These are phyloP conservation scores for Gonapodya sp. DNA, from an alignment of 192 early-diverging fungal species.

Conservation along the genomic window DNA sequence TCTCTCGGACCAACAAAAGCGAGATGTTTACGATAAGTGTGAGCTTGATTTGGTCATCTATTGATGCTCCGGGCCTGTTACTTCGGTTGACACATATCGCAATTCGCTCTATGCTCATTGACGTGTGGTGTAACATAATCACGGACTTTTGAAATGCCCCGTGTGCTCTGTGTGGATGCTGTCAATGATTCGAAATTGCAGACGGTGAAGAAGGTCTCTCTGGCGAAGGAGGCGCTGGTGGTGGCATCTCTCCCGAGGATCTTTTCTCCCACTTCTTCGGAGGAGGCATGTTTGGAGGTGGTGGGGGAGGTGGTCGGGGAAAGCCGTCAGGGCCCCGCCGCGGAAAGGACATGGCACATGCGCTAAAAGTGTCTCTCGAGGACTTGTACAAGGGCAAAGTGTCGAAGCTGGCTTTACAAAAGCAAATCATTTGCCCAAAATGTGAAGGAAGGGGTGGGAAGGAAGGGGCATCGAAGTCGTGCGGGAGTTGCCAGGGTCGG, in stretches of 20 bases:
- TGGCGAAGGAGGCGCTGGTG: conserved; percentile 55
- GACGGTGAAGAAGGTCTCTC: conserved; percentile 18
- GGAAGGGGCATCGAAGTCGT: conserved; percentile 80
- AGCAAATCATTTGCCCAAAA: conserved; percentile 78
- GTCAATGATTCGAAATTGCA: conserved; percentile 37
- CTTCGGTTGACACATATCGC: neutral
- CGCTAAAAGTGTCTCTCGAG: conserved; percentile 74
- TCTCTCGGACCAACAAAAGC: conserved; percentile 83
- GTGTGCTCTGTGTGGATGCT: conserved; percentile 92
- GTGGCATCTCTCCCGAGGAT: conserved; percentile 78
- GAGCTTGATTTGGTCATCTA: neutral
- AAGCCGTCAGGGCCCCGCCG: conserved; percentile 71
- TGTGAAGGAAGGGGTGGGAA: conserved; percentile 97
- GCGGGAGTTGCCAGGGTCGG: conserved; percentile 74
- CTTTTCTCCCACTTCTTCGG: conserved; percentile 97
- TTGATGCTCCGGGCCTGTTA: too few species aligned
- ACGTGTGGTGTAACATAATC: neutral
- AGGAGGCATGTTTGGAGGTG: conserved; percentile 60
- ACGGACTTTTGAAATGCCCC: too few species aligned
- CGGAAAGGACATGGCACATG: conserved; percentile 91
- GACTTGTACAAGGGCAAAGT: conserved; percentile 85
- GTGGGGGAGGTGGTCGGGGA: conserved; percentile 55
- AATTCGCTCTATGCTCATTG: neutral
- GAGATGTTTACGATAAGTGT: conserved; percentile 85
- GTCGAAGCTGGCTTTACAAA: conserved; percentile 90